Conservation (phyloP, 192 early-diverging fungal species). For the Coemansia sp. region DNA sequence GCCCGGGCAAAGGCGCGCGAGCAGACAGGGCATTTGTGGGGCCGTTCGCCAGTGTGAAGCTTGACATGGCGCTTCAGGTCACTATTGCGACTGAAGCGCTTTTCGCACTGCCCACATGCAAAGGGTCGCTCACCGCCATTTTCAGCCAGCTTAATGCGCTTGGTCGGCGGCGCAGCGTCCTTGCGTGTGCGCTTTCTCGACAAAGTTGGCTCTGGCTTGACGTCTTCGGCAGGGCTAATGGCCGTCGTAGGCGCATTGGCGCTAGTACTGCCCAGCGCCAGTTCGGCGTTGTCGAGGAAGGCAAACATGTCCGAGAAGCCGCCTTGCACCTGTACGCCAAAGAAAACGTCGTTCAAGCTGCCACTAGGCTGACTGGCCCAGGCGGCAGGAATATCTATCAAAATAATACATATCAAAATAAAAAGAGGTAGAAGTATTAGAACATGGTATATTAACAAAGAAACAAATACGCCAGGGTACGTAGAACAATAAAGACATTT, state of each 20-base stretch:
- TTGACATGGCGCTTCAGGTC: slow-evolving; percentile 75
- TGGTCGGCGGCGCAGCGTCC: neutral
- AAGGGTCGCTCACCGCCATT: slow-evolving; percentile 61
- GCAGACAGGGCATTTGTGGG: slow-evolving; percentile 64
- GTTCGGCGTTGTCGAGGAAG: too few relatives aligned
- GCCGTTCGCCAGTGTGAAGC: slow-evolving; percentile 64
- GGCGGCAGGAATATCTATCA: slow-evolving; percentile 33
- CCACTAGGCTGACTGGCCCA: slow-evolving; percentile 38
- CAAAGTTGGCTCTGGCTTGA: too few relatives aligned
- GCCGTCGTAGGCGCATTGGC: neutral
- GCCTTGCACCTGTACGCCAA: too few relatives aligned
- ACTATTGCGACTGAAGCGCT: slow-evolving; percentile 76
- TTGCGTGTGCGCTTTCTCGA: slow-evolving; percentile 17
- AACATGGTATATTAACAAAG: neutral
- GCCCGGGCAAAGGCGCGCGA: slow-evolving; percentile 47
- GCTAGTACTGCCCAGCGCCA: too few relatives aligned
- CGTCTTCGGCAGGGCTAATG: too few relatives aligned
- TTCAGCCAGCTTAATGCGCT: slow-evolving; percentile 21
- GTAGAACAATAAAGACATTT: neutral
- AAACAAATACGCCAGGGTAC: neutral
- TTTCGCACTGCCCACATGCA: slow-evolving; percentile 64
- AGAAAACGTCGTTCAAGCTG: slow-evolving; percentile 21
- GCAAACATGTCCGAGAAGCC: too few relatives aligned
- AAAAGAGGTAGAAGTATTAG: neutral
- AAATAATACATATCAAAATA: neutral